Evolutionary conservation across 2,329 filamentous ascomycete genomes (phyloP).

Genomic region (Emmonsiellopsis sp.): DNA sequence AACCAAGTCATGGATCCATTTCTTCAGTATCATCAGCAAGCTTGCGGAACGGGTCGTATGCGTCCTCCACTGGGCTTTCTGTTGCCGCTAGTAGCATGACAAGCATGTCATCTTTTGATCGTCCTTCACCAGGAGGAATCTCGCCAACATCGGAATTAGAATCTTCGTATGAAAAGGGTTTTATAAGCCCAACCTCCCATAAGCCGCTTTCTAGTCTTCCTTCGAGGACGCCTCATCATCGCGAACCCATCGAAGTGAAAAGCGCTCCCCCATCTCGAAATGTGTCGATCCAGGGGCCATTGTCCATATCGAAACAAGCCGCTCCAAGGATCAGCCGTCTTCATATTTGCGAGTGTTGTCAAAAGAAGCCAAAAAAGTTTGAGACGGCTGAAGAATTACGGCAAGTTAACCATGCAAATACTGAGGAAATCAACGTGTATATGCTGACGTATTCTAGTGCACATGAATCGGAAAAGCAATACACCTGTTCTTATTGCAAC

Average conservation of each 20-base stretch:
- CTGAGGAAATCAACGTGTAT: not conserved
- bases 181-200: constrained; percentile 38
- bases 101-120: constrained; percentile 54
- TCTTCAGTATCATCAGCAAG: constrained; percentile 58
- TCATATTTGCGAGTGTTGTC: constrained; percentile 86
- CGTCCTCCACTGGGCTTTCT: constrained; percentile 52
- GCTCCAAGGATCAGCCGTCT: constrained; percentile 45
- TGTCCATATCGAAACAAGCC: constrained; percentile 25
- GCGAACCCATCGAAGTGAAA: constrained; percentile 31
- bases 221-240: constrained; percentile 27
- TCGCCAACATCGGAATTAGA: constrained; percentile 51
- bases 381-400: constrained; percentile 73
- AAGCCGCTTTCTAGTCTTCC: constrained; percentile 30
- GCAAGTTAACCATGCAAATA: constrained; percentile 45
- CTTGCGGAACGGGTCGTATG: constrained; percentile 53
- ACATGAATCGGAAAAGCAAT: constrained; percentile 93
- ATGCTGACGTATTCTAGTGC: constrained; percentile 43
- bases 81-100: constrained; percentile 55
- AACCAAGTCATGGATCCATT: constrained; percentile 50
- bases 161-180: constrained; percentile 44
- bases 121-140: constrained; percentile 51
- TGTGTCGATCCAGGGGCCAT: constrained; percentile 33
- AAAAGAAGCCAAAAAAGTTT: constrained; percentile 95
- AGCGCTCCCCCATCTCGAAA: constrained; percentile 36
- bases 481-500: constrained; percentile 82